phyloP scores from a whole-genome alignment of 352 stramenopile species.

The Pythium biforme region DNA sequence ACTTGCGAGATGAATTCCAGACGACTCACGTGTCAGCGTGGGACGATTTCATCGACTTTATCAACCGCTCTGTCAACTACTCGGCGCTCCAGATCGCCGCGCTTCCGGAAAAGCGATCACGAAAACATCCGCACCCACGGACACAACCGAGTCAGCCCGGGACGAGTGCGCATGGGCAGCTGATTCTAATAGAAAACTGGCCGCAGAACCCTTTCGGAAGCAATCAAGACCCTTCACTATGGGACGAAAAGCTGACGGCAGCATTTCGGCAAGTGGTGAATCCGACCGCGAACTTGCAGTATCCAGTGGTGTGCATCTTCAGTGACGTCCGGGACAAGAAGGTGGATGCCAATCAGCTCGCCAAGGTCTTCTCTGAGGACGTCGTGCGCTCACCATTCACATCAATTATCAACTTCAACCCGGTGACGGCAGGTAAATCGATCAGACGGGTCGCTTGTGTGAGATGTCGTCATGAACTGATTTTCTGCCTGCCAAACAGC shows the following conservation, averaged over 20 bases:
- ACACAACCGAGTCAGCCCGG: not conserved
- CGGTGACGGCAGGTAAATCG: slow-evolving; percentile 55
- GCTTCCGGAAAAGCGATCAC: slow-evolving; percentile 6
- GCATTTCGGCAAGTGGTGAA: slow-evolving; percentile 58
- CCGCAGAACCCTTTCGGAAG: slow-evolving; percentile 40
- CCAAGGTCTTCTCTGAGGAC: slow-evolving; percentile 58
- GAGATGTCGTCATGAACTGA: not conserved
- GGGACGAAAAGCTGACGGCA: slow-evolving; percentile 55
- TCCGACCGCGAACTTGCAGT: slow-evolving; percentile 32
- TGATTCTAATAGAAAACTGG: slow-evolving; percentile 80
- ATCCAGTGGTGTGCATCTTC: slow-evolving; percentile 78
- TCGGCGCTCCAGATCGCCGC: slow-evolving; percentile 38
- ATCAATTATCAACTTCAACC: slow-evolving; percentile 76
- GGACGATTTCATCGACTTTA: slow-evolving; percentile 81
- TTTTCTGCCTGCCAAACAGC: slow-evolving; percentile 19
- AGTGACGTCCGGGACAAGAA: slow-evolving; percentile 79
- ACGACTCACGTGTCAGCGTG: slow-evolving; percentile 44
- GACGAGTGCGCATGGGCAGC: slow-evolving; percentile 25
- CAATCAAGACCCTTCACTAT: slow-evolving; percentile 31
- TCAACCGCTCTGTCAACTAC: slow-evolving; percentile 69
- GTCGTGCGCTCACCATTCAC: slow-evolving; percentile 69
- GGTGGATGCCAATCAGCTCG: slow-evolving; percentile 62
- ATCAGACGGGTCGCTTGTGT: not conserved
- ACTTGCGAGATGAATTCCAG: slow-evolving; percentile 51
- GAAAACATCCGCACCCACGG: slow-evolving; percentile 7